These are phyloP conservation scores for Tetracladium marchalianum DNA, from an alignment of 495 filamentous ascomycete genomes.

Conservation along the genomic window DNA sequence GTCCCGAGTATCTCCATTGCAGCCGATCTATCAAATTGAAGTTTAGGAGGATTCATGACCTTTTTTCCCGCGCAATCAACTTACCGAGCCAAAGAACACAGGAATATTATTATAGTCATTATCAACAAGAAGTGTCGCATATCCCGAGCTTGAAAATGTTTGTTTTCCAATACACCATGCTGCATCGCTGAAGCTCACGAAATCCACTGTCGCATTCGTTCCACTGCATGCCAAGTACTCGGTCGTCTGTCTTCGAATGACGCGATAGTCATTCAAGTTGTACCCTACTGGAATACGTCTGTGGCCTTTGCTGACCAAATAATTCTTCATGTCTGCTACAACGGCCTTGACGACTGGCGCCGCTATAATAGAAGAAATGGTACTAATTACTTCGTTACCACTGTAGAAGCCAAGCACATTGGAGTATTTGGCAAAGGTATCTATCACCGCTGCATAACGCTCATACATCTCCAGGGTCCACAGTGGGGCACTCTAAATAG, in stretches of 20 bases:
- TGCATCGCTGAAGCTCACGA: no score
- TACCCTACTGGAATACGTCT: conserved; percentile 76
- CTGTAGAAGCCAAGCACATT: conserved; percentile 75
- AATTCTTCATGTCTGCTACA: conserved; percentile 65
- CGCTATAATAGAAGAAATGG: conserved; percentile 45
- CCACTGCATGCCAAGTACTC: conserved; percentile 21
- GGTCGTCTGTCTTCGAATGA: conserved; percentile 40
- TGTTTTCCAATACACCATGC: no score
- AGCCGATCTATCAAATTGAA: conserved; percentile 69
- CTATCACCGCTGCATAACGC: conserved; percentile 58
- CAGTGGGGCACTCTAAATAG: conserved; percentile 35
- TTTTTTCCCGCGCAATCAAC: no score
- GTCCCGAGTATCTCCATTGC: conserved; percentile 52
- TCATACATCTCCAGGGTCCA: conserved; percentile 62
- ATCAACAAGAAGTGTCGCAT: no score
- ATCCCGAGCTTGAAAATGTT: no score
- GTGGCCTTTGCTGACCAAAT: conserved; percentile 62
- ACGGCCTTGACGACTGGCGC: conserved; percentile 75
- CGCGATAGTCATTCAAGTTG: conserved; percentile 69
- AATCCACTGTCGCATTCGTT: no score
- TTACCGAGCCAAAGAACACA: no score
- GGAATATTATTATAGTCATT: no score
- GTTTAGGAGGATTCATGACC: conserved; percentile 43
- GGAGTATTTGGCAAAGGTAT: conserved; percentile 63
- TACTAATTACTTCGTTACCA: conserved; percentile 69